phyloP scores from a whole-genome alignment of 106 monocot species.

The Agapanthus africanus region DNA sequence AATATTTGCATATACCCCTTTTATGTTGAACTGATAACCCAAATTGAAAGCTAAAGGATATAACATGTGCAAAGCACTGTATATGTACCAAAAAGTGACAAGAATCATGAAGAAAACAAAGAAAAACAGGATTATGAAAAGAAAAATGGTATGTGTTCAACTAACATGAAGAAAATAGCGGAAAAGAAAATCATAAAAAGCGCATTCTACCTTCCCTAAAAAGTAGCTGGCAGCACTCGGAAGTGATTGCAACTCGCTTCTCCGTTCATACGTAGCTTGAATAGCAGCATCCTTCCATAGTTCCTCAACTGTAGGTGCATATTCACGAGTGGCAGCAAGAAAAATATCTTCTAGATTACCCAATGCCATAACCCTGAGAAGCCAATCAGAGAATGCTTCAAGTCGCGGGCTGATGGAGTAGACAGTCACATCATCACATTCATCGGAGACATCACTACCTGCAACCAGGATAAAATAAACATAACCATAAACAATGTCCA shows the following conservation, averaged over 20 bases:
- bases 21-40: neutral
- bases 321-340: constrained; percentile 74
- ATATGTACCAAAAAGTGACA: neutral
- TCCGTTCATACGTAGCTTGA: constrained; percentile 67
- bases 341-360: constrained; percentile 77
- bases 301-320: constrained; percentile 76
- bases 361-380: constrained; percentile 55
- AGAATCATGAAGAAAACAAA: neutral
- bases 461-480: neutral
- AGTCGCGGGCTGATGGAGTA: constrained; percentile 62
- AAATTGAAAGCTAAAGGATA: neutral
- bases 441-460: constrained; percentile 23
- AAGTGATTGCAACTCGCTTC: constrained; percentile 50
- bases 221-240: constrained; percentile 71
- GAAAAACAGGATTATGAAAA: neutral
- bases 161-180: constrained; percentile 5
- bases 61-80: neutral
- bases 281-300: constrained; percentile 84
- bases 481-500: neutral
- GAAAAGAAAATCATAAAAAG: constrained; percentile 3
- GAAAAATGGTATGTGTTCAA: neutral
- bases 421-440: constrained; percentile 17
- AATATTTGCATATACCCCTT: neutral
- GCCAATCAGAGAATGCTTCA: constrained; percentile 69
- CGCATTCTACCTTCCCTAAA: constrained; percentile 49